Conservation (phyloP, 2,329 filamentous ascomycete genomes). For the Nectriaceae sp. region DNA sequence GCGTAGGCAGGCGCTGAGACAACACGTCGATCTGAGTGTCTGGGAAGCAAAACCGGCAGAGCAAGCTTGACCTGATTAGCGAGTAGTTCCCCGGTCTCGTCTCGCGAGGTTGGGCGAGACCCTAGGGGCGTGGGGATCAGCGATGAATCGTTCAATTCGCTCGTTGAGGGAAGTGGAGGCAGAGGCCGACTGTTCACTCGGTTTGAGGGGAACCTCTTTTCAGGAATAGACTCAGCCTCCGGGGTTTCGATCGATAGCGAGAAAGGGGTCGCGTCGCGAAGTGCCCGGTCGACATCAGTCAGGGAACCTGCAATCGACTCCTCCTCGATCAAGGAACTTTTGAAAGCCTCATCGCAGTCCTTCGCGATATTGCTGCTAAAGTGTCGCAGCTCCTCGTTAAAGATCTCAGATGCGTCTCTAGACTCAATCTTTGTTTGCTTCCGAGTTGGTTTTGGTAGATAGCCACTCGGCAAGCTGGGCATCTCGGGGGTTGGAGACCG, state of each 20-base stretch:
- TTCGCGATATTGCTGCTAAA: slow-evolving; percentile 84
- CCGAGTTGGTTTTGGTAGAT: slow-evolving; percentile 26
- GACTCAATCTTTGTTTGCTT: slow-evolving; percentile 14
- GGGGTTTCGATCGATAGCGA: slow-evolving; percentile 42
- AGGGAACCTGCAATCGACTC: slow-evolving; percentile 38
- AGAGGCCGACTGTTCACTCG: slow-evolving; percentile 53
- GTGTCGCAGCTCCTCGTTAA: slow-evolving; percentile 77
- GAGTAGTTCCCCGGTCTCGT: slow-evolving; percentile 24
- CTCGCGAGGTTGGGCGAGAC: slow-evolving; percentile 27
- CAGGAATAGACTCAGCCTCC: slow-evolving; percentile 27
- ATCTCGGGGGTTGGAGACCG: slow-evolving; percentile 34
- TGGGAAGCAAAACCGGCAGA: slow-evolving; percentile 33
- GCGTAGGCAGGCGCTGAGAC: slow-evolving; percentile 54
- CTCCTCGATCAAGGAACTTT: slow-evolving; percentile 56
- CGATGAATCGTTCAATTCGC: slow-evolving; percentile 18
- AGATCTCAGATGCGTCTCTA: slow-evolving; percentile 35
- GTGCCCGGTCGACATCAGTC: slow-evolving; percentile 32
- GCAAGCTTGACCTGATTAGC: slow-evolving; percentile 32
- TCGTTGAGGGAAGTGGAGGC: slow-evolving; percentile 48
- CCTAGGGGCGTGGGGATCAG: slow-evolving; percentile 18
- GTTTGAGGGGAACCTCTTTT: slow-evolving; percentile 31
- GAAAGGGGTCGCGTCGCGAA: slow-evolving; percentile 43
- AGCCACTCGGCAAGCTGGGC: slow-evolving; percentile 24
- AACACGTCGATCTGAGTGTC: slow-evolving; percentile 45
- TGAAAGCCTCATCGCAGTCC: slow-evolving; percentile 92